Percentiles rank a stretch among this genome's conserved stretches.
Evolutionary conservation across 1,284 basidiomycete genomes (phyloP).

Genomic region (Tremellales sp.): DNA sequence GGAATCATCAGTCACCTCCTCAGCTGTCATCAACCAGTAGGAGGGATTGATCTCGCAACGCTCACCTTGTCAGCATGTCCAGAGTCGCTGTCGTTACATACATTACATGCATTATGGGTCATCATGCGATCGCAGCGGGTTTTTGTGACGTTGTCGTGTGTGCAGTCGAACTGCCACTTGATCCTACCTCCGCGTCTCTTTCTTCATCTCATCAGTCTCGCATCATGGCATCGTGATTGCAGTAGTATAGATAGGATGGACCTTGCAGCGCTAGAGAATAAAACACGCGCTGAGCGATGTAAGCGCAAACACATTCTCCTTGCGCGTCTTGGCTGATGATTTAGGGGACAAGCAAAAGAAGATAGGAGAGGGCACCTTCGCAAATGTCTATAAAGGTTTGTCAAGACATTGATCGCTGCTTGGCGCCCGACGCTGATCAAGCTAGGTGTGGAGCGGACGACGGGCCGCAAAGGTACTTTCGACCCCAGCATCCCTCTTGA

Average conservation of each 20-base stretch:
- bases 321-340: conserved; percentile 5
- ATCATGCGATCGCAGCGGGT: background rate
- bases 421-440: conserved; percentile 15
- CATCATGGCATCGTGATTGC: no score
- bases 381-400: conserved; percentile 88
- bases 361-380: conserved; percentile 94
- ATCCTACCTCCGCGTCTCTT: no score
- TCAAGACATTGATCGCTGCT: conserved; percentile 1
- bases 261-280: conserved; percentile 40
- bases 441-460: conserved; percentile 37
- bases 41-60: no score
- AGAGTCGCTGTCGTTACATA: no score
- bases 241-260: conserved; percentile 35
- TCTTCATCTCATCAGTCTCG: no score
- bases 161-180: no score
- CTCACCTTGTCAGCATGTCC: no score
- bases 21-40: no score
- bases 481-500: background rate
- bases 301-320: conserved; percentile 1
- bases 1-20: no score
- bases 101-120: background rate
- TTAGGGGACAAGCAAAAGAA: conserved; percentile 67
- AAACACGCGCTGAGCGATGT: conserved; percentile 35
- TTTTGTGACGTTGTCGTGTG: no score
- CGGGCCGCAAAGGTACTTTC: conserved; percentile 31